A percentile compares a stretch with the other conserved stretches of the same genome.
Conservation (phyloP, 768 basidiomycete species). For the Mycena crocata region DNA sequence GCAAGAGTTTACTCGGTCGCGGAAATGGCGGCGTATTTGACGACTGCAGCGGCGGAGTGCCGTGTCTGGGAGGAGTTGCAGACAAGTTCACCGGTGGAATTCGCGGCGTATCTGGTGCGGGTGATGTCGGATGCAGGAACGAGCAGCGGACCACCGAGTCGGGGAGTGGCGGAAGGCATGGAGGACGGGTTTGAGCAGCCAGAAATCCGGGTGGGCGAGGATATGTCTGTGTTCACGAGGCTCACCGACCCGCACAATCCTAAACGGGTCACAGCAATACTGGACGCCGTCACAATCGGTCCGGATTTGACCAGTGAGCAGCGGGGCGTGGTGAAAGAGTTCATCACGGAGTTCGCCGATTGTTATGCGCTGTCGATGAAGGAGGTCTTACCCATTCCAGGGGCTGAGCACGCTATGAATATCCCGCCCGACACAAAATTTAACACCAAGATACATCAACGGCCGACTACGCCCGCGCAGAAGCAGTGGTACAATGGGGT, state of each 20-base stretch:
- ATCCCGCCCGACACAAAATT: constrained; percentile 43
- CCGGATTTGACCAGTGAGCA: not conserved
- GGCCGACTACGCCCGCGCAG: constrained; percentile 45
- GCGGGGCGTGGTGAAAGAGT: constrained; percentile 20
- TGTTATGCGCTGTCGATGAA: constrained; percentile 50
- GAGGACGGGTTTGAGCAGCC: not conserved
- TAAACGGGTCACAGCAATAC: not conserved
- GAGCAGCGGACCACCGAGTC: not conserved
- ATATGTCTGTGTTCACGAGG: not conserved
- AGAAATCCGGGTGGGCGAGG: not conserved
- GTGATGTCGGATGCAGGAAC: not conserved
- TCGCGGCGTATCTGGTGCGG: constrained; percentile 2
- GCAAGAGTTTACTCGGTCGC: not conserved
- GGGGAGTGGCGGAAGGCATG: not conserved
- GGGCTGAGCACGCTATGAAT: constrained; percentile 47
- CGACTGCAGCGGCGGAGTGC: not conserved
- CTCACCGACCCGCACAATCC: constrained; percentile 8
- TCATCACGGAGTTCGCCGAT: constrained; percentile 50
- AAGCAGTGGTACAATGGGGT: constrained; percentile 41
- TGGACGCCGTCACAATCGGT: not conserved
- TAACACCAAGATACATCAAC: constrained; percentile 43
- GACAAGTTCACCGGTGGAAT: not conserved
- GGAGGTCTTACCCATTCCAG: constrained; percentile 47
- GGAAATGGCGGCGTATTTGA: not conserved
- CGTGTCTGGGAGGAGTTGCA: constrained; percentile 4